Percentiles rank a stretch among this genome's conserved stretches.
Conservation (phyloP, 352 stramenopile species). For the Phytophthora nicotianae region DNA sequence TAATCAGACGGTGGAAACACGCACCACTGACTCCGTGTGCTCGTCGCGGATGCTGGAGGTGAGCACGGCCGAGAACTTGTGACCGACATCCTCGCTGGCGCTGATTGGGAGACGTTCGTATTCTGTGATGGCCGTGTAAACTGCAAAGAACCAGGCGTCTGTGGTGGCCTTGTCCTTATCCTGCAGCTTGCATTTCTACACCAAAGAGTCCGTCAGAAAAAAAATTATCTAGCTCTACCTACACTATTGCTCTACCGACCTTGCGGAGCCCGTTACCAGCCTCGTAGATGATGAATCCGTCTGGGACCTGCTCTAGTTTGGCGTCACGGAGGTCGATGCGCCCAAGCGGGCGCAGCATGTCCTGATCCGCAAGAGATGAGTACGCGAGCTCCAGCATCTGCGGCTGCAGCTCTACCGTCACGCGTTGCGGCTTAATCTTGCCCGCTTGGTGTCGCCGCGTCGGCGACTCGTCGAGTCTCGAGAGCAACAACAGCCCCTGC, state of each 20-base stretch:
- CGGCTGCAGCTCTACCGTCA: slow-evolving; percentile 71
- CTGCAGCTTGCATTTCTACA: slow-evolving; percentile 74
- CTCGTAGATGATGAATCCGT: slow-evolving; percentile 81
- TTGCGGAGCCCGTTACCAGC: slow-evolving; percentile 39
- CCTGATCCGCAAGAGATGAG: slow-evolving; percentile 73
- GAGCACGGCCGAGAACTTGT: slow-evolving; percentile 59
- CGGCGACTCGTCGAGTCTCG: slow-evolving; percentile 40
- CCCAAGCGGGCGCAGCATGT: slow-evolving; percentile 67
- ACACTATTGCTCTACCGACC: slow-evolving; percentile 28
- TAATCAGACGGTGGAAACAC: slow-evolving; percentile 17
- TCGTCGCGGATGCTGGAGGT: slow-evolving; percentile 64
- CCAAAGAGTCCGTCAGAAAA: slow-evolving; percentile 9
- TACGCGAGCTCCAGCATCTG: slow-evolving; percentile 71
- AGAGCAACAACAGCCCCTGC: slow-evolving; percentile 72
- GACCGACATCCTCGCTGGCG: slow-evolving; percentile 40
- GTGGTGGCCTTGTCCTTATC: slow-evolving; percentile 79
- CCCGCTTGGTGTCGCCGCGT: slow-evolving; percentile 19
- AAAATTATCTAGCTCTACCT: slow-evolving; percentile 3
- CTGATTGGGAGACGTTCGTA: slow-evolving; percentile 53
- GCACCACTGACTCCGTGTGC: slow-evolving; percentile 57
- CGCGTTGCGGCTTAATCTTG: slow-evolving; percentile 47
- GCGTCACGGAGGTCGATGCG: slow-evolving; percentile 61
- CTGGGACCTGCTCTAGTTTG: slow-evolving; percentile 73
- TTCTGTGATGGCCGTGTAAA: slow-evolving; percentile 79
- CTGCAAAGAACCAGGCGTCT: slow-evolving; percentile 80